A percentile compares a stretch with the other conserved stretches of the same genome.
Evolutionary conservation across 495 filamentous ascomycete species (phyloP).

Genomic region (Barbatosphaeria neglecta): DNA sequence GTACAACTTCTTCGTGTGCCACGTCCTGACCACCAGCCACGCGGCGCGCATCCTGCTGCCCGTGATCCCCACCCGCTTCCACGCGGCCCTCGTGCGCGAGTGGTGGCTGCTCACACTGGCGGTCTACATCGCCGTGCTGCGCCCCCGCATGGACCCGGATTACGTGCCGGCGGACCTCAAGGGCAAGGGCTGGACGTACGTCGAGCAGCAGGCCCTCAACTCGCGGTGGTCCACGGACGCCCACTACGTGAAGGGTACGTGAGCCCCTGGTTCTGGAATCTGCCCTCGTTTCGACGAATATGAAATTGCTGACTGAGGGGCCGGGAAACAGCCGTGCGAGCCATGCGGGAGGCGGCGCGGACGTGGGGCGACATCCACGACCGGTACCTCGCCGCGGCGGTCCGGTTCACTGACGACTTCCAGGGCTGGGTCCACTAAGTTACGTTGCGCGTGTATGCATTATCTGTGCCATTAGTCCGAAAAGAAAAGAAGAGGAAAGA

Average conservation of each 20-base stretch:
- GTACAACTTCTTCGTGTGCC: slow-evolving; percentile 80
- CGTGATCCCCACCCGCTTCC: slow-evolving; percentile 58
- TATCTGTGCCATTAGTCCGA: no score
- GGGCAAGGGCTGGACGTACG: slow-evolving; percentile 65
- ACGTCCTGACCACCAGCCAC: slow-evolving; percentile 73
- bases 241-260: slow-evolving; percentile 65
- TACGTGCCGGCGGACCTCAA: slow-evolving; percentile 49
- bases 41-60: slow-evolving; percentile 80
- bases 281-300: no score
- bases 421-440: slow-evolving; percentile 47
- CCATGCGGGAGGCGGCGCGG: slow-evolving; percentile 58
- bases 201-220: slow-evolving; percentile 54
- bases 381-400: slow-evolving; percentile 66
- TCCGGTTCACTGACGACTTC: slow-evolving; percentile 71
- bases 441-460: no score
- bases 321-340: slow-evolving; percentile 43
- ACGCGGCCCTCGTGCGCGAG: slow-evolving; percentile 59
- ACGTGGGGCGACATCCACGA: slow-evolving; percentile 78
- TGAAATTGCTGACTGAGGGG: no score
- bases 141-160: slow-evolving; percentile 58
- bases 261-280: no score
- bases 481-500: no score
- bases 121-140: slow-evolving; percentile 62
- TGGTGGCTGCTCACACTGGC: slow-evolving; percentile 81
- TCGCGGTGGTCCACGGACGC: slow-evolving; percentile 56